phyloP scores from a whole-genome alignment of 2,329 filamentous ascomycete species.

The Penicillium italicum region DNA sequence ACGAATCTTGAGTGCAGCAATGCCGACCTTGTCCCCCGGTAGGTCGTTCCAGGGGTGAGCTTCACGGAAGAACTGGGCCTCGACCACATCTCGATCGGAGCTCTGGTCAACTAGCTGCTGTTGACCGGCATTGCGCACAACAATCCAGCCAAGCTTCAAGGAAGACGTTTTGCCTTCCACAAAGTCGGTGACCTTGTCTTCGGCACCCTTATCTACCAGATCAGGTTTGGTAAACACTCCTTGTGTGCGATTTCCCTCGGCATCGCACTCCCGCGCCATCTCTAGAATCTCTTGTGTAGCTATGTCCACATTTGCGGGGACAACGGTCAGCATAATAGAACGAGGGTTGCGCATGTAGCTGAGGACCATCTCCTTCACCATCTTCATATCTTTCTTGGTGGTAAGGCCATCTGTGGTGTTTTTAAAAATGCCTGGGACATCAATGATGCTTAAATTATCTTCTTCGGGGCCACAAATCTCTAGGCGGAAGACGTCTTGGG shows the following conservation, averaged over 20 bases:
- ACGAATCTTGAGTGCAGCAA: no score
- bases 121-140: background rate
- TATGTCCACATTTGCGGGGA: conserved; percentile 45
- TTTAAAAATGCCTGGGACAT: background rate
- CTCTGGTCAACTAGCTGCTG: background rate
- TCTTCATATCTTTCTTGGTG: background rate
- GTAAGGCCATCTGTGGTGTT: background rate
- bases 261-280: conserved; percentile 39
- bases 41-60: background rate
- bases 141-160: background rate
- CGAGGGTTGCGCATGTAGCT: background rate
- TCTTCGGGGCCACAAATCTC: background rate
- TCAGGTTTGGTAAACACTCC: background rate
- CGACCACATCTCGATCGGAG: background rate
- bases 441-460: background rate
- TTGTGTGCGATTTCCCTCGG: conserved; percentile 18
- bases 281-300: conserved; percentile 47
- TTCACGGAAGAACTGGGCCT: background rate
- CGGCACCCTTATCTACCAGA: background rate
- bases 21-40: no score
- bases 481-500: background rate
- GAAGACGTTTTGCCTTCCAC: background rate
- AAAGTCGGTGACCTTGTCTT: background rate
- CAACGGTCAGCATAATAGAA: conserved; percentile 32
- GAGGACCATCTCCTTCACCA: background rate